Evolutionary conservation across 1,284 basidiomycete species (phyloP).

Genomic region (Tilletia walkeri): DNA sequence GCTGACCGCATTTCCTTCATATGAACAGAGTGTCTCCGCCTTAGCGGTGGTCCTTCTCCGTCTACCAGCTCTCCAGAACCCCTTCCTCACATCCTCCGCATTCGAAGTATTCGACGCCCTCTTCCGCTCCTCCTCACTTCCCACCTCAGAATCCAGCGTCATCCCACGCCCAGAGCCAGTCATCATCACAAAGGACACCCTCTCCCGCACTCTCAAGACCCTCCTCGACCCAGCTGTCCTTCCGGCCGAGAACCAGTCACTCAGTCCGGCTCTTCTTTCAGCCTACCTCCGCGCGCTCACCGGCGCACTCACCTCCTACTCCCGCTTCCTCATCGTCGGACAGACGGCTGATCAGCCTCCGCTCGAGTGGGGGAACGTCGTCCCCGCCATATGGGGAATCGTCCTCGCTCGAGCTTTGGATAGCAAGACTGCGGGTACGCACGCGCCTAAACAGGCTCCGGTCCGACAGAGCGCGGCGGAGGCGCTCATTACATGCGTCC

Average conservation of each 20-base stretch:
- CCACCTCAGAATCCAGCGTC: conserved; percentile 21
- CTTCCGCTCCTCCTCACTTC: conserved; percentile 34
- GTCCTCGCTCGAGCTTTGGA: neutral
- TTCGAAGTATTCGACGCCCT: conserved; percentile 53
- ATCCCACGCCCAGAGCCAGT: conserved; percentile 22
- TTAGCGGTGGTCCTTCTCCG: conserved; percentile 37
- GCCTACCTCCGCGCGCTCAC: conserved; percentile 50
- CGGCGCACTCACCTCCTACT: conserved; percentile 47
- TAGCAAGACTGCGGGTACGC: conserved; percentile 3
- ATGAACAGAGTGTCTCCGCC: conserved; percentile 24
- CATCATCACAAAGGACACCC: conserved; percentile 11
- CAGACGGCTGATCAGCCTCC: neutral
- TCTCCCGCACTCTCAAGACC: conserved; percentile 35
- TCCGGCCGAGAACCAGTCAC: conserved; percentile 43
- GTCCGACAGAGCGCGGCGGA: conserved; percentile 13
- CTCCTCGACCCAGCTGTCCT: conserved; percentile 37
- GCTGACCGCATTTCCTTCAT: neutral
- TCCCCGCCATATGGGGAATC: conserved; percentile 1
- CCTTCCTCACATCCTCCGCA: conserved; percentile 49
- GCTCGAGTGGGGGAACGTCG: neutral
- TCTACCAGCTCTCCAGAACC: conserved; percentile 48
- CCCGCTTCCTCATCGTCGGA: conserved; percentile 30
- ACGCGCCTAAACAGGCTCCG: neutral
- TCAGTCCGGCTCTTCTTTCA: conserved; percentile 32
- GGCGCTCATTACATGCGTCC: conserved; percentile 22